Conservation (phyloP, 2,329 filamentous ascomycete genomes). For the Aspergillus pseudonomiae region DNA sequence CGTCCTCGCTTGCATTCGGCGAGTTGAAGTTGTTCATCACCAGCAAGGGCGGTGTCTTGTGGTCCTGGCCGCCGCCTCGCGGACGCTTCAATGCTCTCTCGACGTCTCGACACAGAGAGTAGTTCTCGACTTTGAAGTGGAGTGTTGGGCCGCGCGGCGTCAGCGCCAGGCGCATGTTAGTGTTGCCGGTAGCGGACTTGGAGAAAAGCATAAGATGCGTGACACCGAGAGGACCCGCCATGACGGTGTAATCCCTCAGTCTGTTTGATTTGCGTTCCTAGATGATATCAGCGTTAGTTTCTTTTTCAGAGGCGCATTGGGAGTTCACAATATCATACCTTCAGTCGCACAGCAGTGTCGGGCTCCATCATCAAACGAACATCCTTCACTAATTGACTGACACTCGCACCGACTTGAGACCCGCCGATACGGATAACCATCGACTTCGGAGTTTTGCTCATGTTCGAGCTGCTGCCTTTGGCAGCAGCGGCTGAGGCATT, state of each 20-base stretch:
- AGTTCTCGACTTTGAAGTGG: conserved; percentile 92
- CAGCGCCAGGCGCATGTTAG: conserved; percentile 83
- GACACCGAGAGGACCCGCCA: conserved; percentile 92
- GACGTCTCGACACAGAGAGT: conserved; percentile 91
- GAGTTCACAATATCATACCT: conserved; percentile 47
- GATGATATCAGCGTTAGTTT: neutral
- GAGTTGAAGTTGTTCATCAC: conserved; percentile 98
- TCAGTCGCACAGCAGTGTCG: conserved; percentile 83
- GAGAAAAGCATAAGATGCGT: conserved; percentile 93
- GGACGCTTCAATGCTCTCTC: conserved; percentile 81
- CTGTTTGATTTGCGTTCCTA: conserved; percentile 83
- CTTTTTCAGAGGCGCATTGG: neutral
- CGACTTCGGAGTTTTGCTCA: conserved; percentile 77
- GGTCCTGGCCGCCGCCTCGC: conserved; percentile 80
- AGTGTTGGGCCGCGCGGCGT: conserved; percentile 90
- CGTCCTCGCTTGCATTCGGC: conserved; percentile 57
- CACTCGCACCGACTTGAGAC: conserved; percentile 85
- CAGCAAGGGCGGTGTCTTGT: conserved; percentile 79
- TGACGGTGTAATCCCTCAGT: conserved; percentile 88
- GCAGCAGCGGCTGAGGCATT: conserved; percentile 57
- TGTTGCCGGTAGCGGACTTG: conserved; percentile 84
- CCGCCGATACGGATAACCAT: conserved; percentile 99
- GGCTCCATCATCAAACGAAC: conserved; percentile 95
- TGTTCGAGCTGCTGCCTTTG: conserved; percentile 60
- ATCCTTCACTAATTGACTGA: conserved; percentile 89